A percentile compares a stretch with the other conserved stretches of the same genome.
These are phyloP conservation scores for Xylaria sp. DNA, from an alignment of 2,329 filamentous ascomycete genomes.

Conservation along the genomic window DNA sequence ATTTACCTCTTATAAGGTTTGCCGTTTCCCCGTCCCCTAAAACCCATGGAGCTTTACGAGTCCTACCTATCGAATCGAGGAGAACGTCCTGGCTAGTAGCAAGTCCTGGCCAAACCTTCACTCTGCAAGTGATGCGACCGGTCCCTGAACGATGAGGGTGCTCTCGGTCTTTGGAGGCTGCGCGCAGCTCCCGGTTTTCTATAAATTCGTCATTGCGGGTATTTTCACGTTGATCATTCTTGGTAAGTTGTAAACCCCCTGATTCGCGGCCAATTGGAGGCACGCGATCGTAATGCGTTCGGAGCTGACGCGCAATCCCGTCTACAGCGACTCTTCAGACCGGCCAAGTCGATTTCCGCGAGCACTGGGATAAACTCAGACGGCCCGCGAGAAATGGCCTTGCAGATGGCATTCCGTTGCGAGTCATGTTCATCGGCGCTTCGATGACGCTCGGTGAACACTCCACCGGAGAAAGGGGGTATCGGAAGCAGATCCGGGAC, in stretches of 20 bases:
- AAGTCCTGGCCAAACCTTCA: background rate
- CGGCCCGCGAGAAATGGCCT: slow-evolving; percentile 18
- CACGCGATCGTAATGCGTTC: background rate
- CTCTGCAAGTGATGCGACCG: slow-evolving; percentile 13
- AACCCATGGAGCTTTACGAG: too few species aligned
- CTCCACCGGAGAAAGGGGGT: slow-evolving; percentile 28
- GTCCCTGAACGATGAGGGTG: slow-evolving; percentile 15
- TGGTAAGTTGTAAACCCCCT: slow-evolving; percentile 14
- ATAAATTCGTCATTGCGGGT: slow-evolving; percentile 23
- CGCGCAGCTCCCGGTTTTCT: slow-evolving; percentile 24
- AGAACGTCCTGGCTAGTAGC: background rate
- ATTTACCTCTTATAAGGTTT: too few species aligned
- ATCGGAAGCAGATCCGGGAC: slow-evolving; percentile 27
- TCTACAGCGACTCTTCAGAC: slow-evolving; percentile 20
- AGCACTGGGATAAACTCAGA: slow-evolving; percentile 26
- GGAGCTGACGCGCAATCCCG: slow-evolving; percentile 3
- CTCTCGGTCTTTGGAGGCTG: slow-evolving; percentile 21
- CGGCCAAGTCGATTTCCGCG: slow-evolving; percentile 23
- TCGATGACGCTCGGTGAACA: slow-evolving; percentile 30
- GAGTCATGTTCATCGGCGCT: slow-evolving; percentile 29
- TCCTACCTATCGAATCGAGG: background rate
- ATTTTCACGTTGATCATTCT: slow-evolving; percentile 22
- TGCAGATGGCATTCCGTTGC: slow-evolving; percentile 26
- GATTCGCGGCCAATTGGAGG: background rate
- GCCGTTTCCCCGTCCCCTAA: too few species aligned